Conservation (phyloP, 768 basidiomycete species). For the Phaeotremella fagi region DNA sequence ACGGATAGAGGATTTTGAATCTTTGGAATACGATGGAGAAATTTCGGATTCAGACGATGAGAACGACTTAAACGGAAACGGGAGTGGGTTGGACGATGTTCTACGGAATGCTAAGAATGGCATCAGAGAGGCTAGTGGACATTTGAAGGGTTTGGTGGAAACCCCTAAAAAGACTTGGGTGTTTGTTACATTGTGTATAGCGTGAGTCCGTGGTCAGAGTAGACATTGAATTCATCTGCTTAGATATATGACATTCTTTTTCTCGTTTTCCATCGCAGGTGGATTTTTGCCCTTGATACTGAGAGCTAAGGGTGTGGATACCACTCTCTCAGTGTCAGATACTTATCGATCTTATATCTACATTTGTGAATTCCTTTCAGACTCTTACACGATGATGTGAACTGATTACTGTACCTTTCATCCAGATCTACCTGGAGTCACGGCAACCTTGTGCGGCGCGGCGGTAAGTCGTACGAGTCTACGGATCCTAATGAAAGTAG, state of each 20-base stretch:
- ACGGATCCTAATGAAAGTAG: background rate
- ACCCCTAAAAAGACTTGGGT: slow-evolving; percentile 34
- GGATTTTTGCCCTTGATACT: slow-evolving; percentile 48
- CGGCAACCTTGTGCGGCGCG: slow-evolving; percentile 22
- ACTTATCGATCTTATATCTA: slow-evolving; percentile 45
- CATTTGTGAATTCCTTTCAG: slow-evolving; percentile 23
- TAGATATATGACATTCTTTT: slow-evolving; percentile 32
- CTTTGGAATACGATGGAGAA: slow-evolving; percentile 35
- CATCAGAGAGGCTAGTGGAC: too few species aligned
- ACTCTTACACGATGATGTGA: background rate
- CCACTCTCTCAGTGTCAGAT: slow-evolving; percentile 17
- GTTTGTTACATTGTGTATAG: slow-evolving; percentile 30
- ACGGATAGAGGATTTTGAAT: slow-evolving; percentile 45
- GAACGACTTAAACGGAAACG: background rate
- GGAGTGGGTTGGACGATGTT: slow-evolving; percentile 1
- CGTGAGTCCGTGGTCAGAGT: slow-evolving; percentile 18
- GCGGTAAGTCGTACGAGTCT: slow-evolving; percentile 1
- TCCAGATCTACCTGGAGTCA: slow-evolving; percentile 32
- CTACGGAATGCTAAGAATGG: slow-evolving; percentile 2
- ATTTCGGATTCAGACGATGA: background rate
- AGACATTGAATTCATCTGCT: background rate
- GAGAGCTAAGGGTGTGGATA: slow-evolving; percentile 35
- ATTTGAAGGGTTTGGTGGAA: slow-evolving; percentile 42
- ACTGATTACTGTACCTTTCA: background rate
- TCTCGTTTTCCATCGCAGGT: slow-evolving; percentile 46